Evolutionary conservation across 257 asterid species (phyloP), one percentile per base, ranked within the genome.

Genomic region (Jasminum sambac): DNA sequence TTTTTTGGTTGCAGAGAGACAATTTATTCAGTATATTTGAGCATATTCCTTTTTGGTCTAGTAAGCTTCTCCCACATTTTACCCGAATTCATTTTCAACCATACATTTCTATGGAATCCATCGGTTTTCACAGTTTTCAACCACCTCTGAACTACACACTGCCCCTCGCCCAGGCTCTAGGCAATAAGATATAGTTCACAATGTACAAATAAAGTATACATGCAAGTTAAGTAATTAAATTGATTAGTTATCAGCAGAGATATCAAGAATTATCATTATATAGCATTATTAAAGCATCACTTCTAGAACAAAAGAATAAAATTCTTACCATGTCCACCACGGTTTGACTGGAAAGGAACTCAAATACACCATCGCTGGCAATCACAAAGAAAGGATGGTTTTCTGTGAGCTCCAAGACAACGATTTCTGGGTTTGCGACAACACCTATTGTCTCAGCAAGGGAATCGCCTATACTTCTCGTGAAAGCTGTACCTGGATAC

Each of bases 401-500:
- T 73, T 79, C 80, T 0, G 90, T 89, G 76, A 95, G 93, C 87
- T 95, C 96, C 84, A 89, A 65, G 70, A 83, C 96, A 76, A 80
- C 80, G 76, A 95, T 89, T 82, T 95, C 99, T 16, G 99, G 99
- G 78, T 86, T 83, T 13, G 99, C 89, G 70, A 89, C 89, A 34
- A 95, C 99, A 4, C 99, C 99, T 72, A 95, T 87, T 55, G 95
- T 74, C 84, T 95, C 99, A 43, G 99, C 99, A 66, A 95, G 79
- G 73, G 97, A 86, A 86, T 95, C 99, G 6, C 99, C 99, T 42
- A 91, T 73, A 81, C 99, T 95, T 82, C 99, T 84, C 6, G 99
- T 89, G 79, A 93, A 93, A 76, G 97, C 98, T 7, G 98, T 93
- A 71, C 98, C 98, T 11, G 98, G 98, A 82, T 93, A 93, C 96